Evolutionary conservation across 768 basidiomycete genomes (phyloP), one percentile per base, ranked within the genome.

Genomic region (Russula lepida): DNA sequence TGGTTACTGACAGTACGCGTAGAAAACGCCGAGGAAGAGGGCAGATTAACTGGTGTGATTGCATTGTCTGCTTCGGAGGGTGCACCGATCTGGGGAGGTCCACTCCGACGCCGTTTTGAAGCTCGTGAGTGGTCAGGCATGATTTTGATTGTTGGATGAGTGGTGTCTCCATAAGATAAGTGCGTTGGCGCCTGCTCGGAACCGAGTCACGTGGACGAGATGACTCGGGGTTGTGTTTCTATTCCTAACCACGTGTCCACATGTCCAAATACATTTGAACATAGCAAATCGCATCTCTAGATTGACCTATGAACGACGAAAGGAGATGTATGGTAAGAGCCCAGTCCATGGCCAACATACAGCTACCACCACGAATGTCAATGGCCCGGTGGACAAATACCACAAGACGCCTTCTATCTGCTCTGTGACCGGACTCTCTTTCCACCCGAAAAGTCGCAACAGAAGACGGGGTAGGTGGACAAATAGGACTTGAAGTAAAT

Each of bases 21-120:
- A 8, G 84, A 85, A 51, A 78, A 71, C 1, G 77, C 78, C 25
- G 80, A 75, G 9, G 84, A 79, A 0, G 83, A 81, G 1, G 83
- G 78, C 8, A 74, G 73, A 43, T 53, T 73, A 66, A 59, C 67
- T 62, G 68, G 77, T 59, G 72, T 60, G 5, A 76, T 68, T 0
- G 76, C 73, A 7, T 69, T 55, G 60, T 82, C 82, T 21, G 77
- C 77, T 37, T 77, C 76, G 0, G 75, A 75, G 7, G 79, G 73
- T 2, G 80, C 77, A 23, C 79, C 79, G 61, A 81, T 76, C 19
- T 62, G 62, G 13, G 63, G 54, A 59, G 15, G 57, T 37, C 46
- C 59, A 15, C 62, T 56, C 4, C 70, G 67, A 28, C 71, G 71
- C 12, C 74, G 68, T 66, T 77, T 77, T 15, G 64, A 51, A 6